Base-by-base conservation (phyloP, 2,329 filamentous ascomycete genomes). In the Botrytis tulipae region DNA sequence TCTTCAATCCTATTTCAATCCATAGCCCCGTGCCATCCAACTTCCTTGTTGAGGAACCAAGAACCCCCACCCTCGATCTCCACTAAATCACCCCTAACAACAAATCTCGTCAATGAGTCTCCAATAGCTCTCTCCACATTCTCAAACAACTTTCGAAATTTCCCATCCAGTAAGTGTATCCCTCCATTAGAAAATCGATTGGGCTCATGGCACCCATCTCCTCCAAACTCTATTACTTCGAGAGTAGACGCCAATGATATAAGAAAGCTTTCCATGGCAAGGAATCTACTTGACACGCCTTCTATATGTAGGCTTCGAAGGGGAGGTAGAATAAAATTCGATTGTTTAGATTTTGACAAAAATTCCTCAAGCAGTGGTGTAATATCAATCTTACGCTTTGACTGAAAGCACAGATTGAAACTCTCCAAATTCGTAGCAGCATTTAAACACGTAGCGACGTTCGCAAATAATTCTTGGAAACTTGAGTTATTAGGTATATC, bases 161-260 rank as follows among this genome's bases (percentile, higher is more conserved):
- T 84, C 10, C 86, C 86, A 57, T 83, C 81, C 72, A 82, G 82
- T 18, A 87, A 80, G 71, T 84, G 82, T 46, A 87, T 79, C 20
- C 85, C 85, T 29, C 85, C 85, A 35, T 82, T 82, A 32, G 82
- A 82, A 4, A 81, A 77, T 76, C 84, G 83, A 74, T 82, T 80
- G 8, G 81, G 81, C 48, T 82, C 82, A 59, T 82, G 83, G 20
- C 84, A 77, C 8, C 85, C 85, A 29, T 82, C 80, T 6, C 84
- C 84, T 29, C 85, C 86, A 16, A 87, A 81, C 4, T 84, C 83
- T 51, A 87, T 82, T 14, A 79, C 76, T 8, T 75, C 59, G 73
- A 82, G 85, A 35, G 78, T 80, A 75, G 84, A 83, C 37, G 57
- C 37, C n/a, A 66, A 57, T 18, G 48, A 35, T 9, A 22, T 35